A percentile compares a stretch with the other conserved stretches of the same genome.
Evolutionary conservation across 208 protist species (phyloP).

Genomic region (Leishmania major): DNA sequence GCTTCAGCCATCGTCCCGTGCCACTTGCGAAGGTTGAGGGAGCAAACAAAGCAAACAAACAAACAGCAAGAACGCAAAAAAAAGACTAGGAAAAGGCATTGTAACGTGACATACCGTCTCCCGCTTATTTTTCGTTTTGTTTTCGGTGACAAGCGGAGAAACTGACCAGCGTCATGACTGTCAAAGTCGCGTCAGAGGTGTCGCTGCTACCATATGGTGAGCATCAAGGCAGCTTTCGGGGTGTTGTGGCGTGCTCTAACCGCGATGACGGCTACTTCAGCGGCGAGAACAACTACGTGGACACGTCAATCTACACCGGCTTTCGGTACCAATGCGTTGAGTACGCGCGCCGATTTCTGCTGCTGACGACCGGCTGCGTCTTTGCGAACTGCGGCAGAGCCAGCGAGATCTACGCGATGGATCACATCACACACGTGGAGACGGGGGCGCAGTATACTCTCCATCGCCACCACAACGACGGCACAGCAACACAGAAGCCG

Average conservation of each 20-base stretch:
- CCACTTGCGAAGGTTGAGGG: not conserved
- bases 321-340: constrained; percentile 86
- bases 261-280: constrained; percentile 85
- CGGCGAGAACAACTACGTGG: constrained; percentile 78
- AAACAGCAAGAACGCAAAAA: not conserved
- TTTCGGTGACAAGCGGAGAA: not conserved
- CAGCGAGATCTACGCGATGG: constrained; percentile 75
- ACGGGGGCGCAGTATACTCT: constrained; percentile 53
- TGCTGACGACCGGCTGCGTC: constrained; percentile 75
- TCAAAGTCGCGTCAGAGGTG: not conserved
- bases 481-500: constrained; percentile 39
- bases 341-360: constrained; percentile 75
- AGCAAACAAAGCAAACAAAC: not conserved
- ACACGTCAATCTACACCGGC: constrained; percentile 67
- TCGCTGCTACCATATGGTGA: constrained; percentile 58
- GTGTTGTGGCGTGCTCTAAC: constrained; percentile 72
- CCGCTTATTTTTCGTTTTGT: not conserved
- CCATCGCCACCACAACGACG: constrained; percentile 52
- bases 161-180: not conserved
- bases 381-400: constrained; percentile 71
- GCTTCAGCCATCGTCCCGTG: not conserved
- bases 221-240: constrained; percentile 68
- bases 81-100: not conserved
- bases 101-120: too few species aligned
- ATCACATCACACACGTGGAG: constrained; percentile 60